A percentile compares a stretch with the other conserved stretches of the same genome.
Conservation (phyloP, 2,329 filamentous ascomycete species). For the Catunica adiposa region DNA sequence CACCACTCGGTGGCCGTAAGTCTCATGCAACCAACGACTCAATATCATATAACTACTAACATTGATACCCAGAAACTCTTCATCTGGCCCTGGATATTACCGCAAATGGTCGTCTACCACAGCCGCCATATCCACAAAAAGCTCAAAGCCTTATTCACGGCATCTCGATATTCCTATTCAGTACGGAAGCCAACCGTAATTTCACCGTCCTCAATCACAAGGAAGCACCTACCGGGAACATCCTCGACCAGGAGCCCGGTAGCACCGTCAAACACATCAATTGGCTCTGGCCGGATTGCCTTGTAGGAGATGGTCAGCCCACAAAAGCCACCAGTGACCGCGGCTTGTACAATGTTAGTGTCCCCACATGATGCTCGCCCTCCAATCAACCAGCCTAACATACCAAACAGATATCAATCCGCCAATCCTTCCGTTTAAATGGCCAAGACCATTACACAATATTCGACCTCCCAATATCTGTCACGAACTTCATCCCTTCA, state of each 20-base stretch:
- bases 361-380: background rate
- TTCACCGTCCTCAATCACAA: constrained; percentile 53
- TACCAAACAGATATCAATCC: constrained; percentile 44
- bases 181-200: constrained; percentile 44
- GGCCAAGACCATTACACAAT: constrained; percentile 48
- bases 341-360: constrained; percentile 45
- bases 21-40: constrained; percentile 14
- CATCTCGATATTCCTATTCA: constrained; percentile 51
- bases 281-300: constrained; percentile 54
- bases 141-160: constrained; percentile 39
- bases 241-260: constrained; percentile 45
- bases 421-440: constrained; percentile 53
- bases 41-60: no score
- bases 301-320: constrained; percentile 42
- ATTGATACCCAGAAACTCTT: constrained; percentile 28
- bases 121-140: constrained; percentile 32
- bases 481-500: constrained; percentile 44
- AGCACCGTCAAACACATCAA: constrained; percentile 60
- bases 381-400: background rate
- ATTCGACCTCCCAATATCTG: constrained; percentile 51
- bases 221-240: constrained; percentile 38
- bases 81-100: constrained; percentile 53
- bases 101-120: constrained; percentile 44
- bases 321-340: constrained; percentile 32
- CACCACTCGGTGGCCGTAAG: constrained; percentile 45